These are phyloP conservation scores for Kwoniella sp. DNA, from an alignment of 768 basidiomycete genomes.

Conservation along the genomic window DNA sequence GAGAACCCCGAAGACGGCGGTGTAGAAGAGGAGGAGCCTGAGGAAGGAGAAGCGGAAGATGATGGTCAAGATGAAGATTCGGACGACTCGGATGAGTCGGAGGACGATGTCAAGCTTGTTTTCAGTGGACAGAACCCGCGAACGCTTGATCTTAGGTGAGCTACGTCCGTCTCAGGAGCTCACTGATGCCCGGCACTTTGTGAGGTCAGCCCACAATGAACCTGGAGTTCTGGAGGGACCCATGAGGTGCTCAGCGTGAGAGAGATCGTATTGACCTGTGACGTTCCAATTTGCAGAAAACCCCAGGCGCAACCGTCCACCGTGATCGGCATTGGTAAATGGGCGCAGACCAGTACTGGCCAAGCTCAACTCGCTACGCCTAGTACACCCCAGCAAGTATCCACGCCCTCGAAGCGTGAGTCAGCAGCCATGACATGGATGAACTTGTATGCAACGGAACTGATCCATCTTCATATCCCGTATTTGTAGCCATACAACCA, in stretches of 20 bases:
- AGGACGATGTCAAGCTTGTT: slow-evolving; percentile 49
- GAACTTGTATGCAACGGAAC: background rate
- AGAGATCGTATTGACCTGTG: background rate
- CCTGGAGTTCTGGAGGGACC: no score
- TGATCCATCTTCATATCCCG: background rate
- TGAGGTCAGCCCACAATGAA: background rate
- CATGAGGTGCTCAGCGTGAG: background rate
- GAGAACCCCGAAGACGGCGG: slow-evolving; percentile 41
- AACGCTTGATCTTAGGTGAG: slow-evolving; percentile 54
- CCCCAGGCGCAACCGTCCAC: slow-evolving; percentile 34
- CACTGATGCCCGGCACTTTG: no score
- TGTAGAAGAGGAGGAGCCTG: slow-evolving; percentile 43
- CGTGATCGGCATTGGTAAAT: slow-evolving; percentile 52
- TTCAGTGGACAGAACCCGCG: slow-evolving; percentile 43
- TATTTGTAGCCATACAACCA: slow-evolving; percentile 21
- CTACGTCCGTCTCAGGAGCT: background rate
- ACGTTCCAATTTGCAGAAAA: slow-evolving; percentile 22
- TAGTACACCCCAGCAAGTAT: slow-evolving; percentile 9
- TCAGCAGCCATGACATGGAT: no score
- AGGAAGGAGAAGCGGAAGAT: slow-evolving; percentile 35
- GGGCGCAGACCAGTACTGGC: slow-evolving; percentile 47
- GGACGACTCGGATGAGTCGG: slow-evolving; percentile 25
- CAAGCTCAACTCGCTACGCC: slow-evolving; percentile 19
- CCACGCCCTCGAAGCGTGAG: slow-evolving; percentile 12
- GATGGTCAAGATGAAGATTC: slow-evolving; percentile 29